Evolutionary conservation across 2,329 filamentous ascomycete species (phyloP).

Genomic region (Fusarium incarnatum): DNA sequence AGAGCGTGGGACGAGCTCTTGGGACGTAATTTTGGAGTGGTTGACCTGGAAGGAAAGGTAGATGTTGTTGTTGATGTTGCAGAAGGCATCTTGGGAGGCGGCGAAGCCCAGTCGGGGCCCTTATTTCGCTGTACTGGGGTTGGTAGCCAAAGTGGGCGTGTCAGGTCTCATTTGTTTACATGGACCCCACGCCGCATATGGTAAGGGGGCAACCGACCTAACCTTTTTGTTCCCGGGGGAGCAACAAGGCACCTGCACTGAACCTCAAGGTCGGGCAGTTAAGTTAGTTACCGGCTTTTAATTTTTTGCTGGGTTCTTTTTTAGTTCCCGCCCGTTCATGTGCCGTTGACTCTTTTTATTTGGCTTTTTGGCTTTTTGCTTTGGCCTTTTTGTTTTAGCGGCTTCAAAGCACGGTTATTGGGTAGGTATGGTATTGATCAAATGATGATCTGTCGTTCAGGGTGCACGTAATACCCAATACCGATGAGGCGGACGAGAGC

Average conservation of each 20-base stretch:
- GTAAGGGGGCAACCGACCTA: constrained; percentile 40
- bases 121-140: constrained; percentile 41
- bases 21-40: constrained; percentile 36
- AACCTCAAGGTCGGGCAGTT: background rate
- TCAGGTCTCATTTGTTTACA: constrained; percentile 50
- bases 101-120: constrained; percentile 40
- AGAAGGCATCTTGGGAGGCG: constrained; percentile 45
- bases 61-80: constrained; percentile 42
- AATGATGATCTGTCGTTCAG: constrained; percentile 5
- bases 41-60: constrained; percentile 31
- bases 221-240: constrained; percentile 26
- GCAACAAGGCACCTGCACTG: constrained; percentile 30
- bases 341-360: constrained; percentile 22
- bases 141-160: constrained; percentile 39
- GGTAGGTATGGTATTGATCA: constrained; percentile 1
- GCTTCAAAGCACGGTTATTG: constrained; percentile 18
- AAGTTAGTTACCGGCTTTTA: constrained; percentile 3
- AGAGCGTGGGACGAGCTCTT: constrained; percentile 53
- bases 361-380: constrained; percentile 4
- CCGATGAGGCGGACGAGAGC: constrained; percentile 2
- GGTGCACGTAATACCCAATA: background rate
- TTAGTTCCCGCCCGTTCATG: constrained; percentile 38
- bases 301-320: constrained; percentile 16
- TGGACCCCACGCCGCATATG: constrained; percentile 43
- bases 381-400: constrained; percentile 29